Conservation (phyloP, 306 rosid genomes). For the Crotalaria pallida region DNA sequence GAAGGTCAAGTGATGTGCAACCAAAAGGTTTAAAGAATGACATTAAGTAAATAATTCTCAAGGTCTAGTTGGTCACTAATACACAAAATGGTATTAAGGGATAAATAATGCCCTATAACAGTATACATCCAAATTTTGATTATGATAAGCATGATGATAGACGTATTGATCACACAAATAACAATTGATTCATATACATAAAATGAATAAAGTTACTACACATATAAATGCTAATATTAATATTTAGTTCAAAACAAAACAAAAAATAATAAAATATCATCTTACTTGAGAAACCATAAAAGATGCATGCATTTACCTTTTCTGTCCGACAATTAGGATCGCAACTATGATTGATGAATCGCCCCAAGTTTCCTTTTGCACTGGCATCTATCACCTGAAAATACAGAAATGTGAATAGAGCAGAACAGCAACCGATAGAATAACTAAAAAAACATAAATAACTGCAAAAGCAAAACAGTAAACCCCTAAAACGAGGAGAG, state of each 20-base stretch:
- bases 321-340: no score
- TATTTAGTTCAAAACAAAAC: not conserved
- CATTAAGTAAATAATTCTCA: not conserved
- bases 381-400: slow-evolving; percentile 93
- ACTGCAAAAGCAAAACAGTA: not conserved
- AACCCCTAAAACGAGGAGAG: not conserved
- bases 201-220: not conserved
- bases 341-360: no score
- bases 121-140: not conserved
- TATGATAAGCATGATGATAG: not conserved
- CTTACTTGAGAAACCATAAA: not conserved
- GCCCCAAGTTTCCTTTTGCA: no score
- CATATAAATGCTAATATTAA: not conserved
- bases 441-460: not conserved
- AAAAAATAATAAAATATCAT: not conserved
- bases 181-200: not conserved
- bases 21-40: not conserved
- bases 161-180: not conserved
- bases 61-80: not conserved
- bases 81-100: slow-evolving; percentile 1
- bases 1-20: slow-evolving; percentile 18
- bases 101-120: not conserved
- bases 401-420: slow-evolving; percentile 23
- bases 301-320: slow-evolving; percentile 81
- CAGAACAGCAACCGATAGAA: not conserved